A percentile compares a stretch with the other conserved stretches of the same genome.
Evolutionary conservation across 2,329 filamentous ascomycete genomes (phyloP).

Genomic region (Exophiala xenobiotica): DNA sequence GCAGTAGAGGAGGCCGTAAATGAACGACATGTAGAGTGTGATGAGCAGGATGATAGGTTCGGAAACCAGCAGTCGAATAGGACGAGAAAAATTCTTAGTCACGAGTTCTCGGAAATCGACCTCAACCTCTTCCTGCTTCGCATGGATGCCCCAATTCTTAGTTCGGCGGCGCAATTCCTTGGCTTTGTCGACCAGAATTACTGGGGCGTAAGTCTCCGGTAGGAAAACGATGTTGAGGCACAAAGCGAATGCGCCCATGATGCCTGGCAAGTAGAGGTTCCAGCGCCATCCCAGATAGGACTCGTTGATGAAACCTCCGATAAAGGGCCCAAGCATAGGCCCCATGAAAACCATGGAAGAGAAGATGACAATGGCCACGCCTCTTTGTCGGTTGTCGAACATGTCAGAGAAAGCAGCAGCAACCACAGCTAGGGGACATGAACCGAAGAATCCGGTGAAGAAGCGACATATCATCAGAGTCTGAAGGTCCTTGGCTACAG

Average conservation of each 20-base stretch:
- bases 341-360: slow-evolving; percentile 54
- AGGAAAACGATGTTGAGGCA: slow-evolving; percentile 53
- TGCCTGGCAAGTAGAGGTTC: slow-evolving; percentile 54
- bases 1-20: slow-evolving; percentile 32
- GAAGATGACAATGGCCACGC: slow-evolving; percentile 51
- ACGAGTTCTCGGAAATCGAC: slow-evolving; percentile 52
- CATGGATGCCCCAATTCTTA: slow-evolving; percentile 62
- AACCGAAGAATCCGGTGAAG: slow-evolving; percentile 55
- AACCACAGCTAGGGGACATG: slow-evolving; percentile 54
- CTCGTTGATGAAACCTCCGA: slow-evolving; percentile 54
- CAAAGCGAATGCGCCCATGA: slow-evolving; percentile 57
- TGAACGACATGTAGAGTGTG: slow-evolving; percentile 41
- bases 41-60: slow-evolving; percentile 46
- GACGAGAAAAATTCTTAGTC: slow-evolving; percentile 54
- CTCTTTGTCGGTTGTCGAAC: slow-evolving; percentile 50
- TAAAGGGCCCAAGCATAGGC: slow-evolving; percentile 54
- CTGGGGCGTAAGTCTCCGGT: slow-evolving; percentile 58
- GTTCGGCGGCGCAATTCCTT: slow-evolving; percentile 55
- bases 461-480: slow-evolving; percentile 55
- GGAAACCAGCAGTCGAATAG: slow-evolving; percentile 44
- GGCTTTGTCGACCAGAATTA: slow-evolving; percentile 58
- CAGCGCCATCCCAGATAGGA: slow-evolving; percentile 54
- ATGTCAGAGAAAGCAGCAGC: slow-evolving; percentile 59
- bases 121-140: slow-evolving; percentile 57
- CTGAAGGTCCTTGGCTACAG: slow-evolving; percentile 52